These are phyloP conservation scores for Coniochaeta sp. DNA, from an alignment of 2,329 filamentous ascomycete genomes.

Conservation along the genomic window DNA sequence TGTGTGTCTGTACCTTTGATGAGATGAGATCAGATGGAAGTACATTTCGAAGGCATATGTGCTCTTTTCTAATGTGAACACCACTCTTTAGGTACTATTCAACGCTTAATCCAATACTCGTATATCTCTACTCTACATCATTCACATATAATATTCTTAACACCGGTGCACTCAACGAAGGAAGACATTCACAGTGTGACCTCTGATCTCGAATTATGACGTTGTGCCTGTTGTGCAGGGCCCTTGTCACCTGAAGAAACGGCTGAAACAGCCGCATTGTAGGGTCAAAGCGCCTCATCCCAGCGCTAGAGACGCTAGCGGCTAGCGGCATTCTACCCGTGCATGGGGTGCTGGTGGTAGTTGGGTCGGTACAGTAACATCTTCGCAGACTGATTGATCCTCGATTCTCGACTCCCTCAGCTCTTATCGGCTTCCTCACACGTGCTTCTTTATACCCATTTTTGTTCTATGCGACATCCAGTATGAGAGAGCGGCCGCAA, in stretches of 20 bases:
- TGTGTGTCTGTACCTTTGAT: too few relatives aligned
- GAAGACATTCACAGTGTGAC: not conserved
- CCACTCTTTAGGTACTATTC: too few relatives aligned
- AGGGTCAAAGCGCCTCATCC: not conserved
- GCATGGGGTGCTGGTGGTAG: not conserved
- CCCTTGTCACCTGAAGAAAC: not conserved
- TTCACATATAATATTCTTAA: not conserved
- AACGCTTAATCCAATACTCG: too few relatives aligned
- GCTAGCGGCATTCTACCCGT: not conserved
- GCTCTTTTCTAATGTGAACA: too few relatives aligned
- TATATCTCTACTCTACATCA: not conserved
- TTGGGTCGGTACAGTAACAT: not conserved
- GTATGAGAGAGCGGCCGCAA: not conserved
- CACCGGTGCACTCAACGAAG: not conserved
- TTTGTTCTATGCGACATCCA: not conserved
- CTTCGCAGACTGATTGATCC: not conserved
- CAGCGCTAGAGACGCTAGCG: not conserved
- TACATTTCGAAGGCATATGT: too few relatives aligned
- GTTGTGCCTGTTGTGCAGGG: not conserved
- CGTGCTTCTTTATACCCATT: not conserved
- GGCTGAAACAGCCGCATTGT: not conserved
- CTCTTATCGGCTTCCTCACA: not conserved
- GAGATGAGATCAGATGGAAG: too few relatives aligned
- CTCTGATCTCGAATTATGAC: not conserved
- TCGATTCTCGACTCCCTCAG: not conserved